Base-by-base conservation (phyloP, 192 early-diverging fungal genomes). In the Tieghemiomyces parasiticus region DNA sequence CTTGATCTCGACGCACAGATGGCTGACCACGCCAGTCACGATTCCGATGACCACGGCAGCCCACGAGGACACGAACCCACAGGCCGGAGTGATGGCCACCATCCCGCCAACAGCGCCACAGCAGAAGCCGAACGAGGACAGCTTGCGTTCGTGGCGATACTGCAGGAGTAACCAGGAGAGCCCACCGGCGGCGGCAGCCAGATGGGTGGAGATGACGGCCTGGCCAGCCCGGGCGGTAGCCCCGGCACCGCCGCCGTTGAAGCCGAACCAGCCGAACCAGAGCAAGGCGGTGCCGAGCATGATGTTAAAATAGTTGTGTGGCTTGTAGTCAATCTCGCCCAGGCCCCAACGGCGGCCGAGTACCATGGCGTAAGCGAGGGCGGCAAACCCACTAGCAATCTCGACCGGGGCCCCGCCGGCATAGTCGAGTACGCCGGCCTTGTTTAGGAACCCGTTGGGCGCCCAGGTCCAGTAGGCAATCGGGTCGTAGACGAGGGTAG, bases 321-420 rank as follows among this genome's bases (percentile, higher is more conserved):
- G 91, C 50, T 86, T 78, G 61, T 81, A 84, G 42, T 81, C 81
- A 35, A 82, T 80, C 46, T 79, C 71, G 19, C 84, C 85, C 56
- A 80, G 81, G 64, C 85, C 83, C 47, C 80, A 72, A 46, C 94
- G 84, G 62, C 82, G 84, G 47, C 95, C 95, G 30, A 94, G 61
- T 12, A 92, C 78, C 33, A 92, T 58, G n/a, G 85, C 76, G 72
- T 88, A 92, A 34, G 93, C 95, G 52, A 96, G 74, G 35, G 86
- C 89, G 49, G 88, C 84, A 64, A 86, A 88, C 24, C 95, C 95
- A 29, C 89, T 91, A 1, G 83, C 74, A 25, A 94, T 87, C 67
- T 99, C 91, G 28, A 99, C 92, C 25, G 92, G 90, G n/a, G 90
- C 90, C 26, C 95, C 93, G 48, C 95, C 95, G 19, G 95, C 93